Percentiles rank a stretch among this genome's conserved stretches.
Conservation (phyloP, 1,284 basidiomycete species). For the Cystobasidium slooffiae region DNA sequence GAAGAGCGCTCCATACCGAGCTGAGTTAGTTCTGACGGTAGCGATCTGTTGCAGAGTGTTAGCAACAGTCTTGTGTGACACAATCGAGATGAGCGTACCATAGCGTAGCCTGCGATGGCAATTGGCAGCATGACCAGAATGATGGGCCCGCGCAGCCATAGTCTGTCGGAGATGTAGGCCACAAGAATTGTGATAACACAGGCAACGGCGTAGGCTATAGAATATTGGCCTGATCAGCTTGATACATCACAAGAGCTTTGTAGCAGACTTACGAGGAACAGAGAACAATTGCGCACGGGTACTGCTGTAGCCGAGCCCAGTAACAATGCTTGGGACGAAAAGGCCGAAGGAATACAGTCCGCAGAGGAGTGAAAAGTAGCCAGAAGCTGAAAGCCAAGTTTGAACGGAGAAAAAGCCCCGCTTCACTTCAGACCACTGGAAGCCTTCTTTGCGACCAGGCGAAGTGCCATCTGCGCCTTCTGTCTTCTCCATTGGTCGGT, state of each 20-base stretch:
- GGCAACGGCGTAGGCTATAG: constrained; percentile 49
- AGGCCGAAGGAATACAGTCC: constrained; percentile 50
- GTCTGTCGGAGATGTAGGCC: constrained; percentile 56
- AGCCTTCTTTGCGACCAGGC: constrained; percentile 29
- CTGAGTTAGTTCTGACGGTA: constrained; percentile 13
- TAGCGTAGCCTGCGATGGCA: constrained; percentile 56
- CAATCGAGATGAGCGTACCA: constrained; percentile 43
- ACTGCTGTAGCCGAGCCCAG: constrained; percentile 48
- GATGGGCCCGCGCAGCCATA: constrained; percentile 55
- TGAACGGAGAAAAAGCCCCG: constrained; percentile 42
- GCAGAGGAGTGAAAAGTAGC: constrained; percentile 50
- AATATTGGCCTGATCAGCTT: neutral
- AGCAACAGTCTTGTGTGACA: neutral
- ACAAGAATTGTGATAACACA: constrained; percentile 55
- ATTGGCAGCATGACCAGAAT: constrained; percentile 56
- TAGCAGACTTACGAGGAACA: constrained; percentile 44
- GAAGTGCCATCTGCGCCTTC: constrained; percentile 17
- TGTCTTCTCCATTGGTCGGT: constrained; percentile 46
- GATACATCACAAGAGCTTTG: neutral
- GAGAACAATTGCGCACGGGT: constrained; percentile 51
- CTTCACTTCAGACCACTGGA: constrained; percentile 45
- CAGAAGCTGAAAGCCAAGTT: constrained; percentile 51
- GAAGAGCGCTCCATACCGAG: constrained; percentile 50
- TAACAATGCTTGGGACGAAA: constrained; percentile 50
- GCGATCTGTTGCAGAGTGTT: constrained; percentile 4